Percentiles rank a stretch among this genome's conserved stretches.
phyloP scores from a whole-genome alignment of 169 alveolate genomes.

The Plasmodium vivax region DNA sequence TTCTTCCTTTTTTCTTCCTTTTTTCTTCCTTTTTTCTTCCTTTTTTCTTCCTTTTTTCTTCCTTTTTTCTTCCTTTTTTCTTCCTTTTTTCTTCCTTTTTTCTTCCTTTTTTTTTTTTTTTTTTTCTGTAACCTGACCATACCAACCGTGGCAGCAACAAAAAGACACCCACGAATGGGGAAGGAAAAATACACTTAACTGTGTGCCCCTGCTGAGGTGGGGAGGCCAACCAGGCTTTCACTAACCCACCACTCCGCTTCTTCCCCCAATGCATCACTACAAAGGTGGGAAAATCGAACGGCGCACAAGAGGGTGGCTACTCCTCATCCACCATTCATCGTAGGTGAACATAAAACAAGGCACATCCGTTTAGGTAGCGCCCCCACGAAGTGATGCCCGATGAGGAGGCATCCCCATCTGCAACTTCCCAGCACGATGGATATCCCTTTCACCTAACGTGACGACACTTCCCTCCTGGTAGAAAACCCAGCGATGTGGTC shows the following conservation, averaged over 20 bases:
- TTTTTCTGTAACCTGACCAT: too few relatives aligned
- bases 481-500: not conserved
- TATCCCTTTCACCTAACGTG: not conserved
- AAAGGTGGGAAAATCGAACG: not conserved
- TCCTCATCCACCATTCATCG: not conserved
- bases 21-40: too few relatives aligned
- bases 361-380: not conserved
- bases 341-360: not conserved
- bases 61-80: too few relatives aligned
- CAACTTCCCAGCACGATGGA: not conserved
- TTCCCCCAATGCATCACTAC: not conserved
- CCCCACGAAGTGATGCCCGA: not conserved
- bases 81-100: too few relatives aligned
- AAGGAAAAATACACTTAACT: too few relatives aligned
- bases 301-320: not conserved
- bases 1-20: too few relatives aligned
- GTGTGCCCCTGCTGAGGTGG: not conserved
- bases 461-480: not conserved
- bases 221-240: not conserved
- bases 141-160: too few relatives aligned
- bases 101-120: too few relatives aligned
- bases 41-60: too few relatives aligned
- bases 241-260: too few relatives aligned
- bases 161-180: too few relatives aligned
- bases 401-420: not conserved